Base-by-base conservation (phyloP, 2,329 filamentous ascomycete genomes). In the Pleomassaria siparia region DNA sequence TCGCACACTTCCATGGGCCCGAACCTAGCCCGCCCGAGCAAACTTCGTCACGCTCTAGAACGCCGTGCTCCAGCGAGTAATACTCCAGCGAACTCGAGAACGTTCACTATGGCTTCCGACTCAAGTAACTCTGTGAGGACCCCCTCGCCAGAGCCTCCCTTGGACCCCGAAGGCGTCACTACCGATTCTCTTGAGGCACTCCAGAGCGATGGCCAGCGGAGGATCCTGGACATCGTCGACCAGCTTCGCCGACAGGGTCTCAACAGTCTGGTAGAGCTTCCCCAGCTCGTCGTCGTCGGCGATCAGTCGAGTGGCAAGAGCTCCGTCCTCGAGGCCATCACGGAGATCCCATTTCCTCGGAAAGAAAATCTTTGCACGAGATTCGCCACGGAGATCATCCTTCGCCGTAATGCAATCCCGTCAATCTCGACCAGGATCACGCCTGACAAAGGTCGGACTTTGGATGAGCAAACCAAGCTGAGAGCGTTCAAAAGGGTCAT, bases 321-420 rank as follows among this genome's bases (percentile, higher is more conserved):
- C n/a, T 85, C 81, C 0, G 81, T 86, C 0, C 74, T 87, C 0
- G 80, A 86, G 53, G 84, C 83, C 0, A 81, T 87, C 39, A 81
- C 82, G 0, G 76, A 79, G 9, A 78, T 88, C 1, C 75, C 76
- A 0, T 86, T 87, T 39, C 80, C 81, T 0, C 69, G 76, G 10
- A 79, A 83, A 4, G 76, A 77, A 12, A 77, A 71, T 20, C 47
- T 82, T 0, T 85, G 82, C 58, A 86, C 84, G 0, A 73, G 80
- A 0, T 86, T 85, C 49, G 78, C 83, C 0, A 86, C 81, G 0
- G 60, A 66, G 43, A 78, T 80, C 36, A 73, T 69, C 11, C 69
- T 76, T 21, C 72, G 72, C 0, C 65, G 71, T 57, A 13, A 25
- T 0, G 24, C 50, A 2, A 47, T 35, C 33, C 41, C 53, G 4